Percentiles rank a stretch among this genome's conserved stretches.
phyloP scores from a whole-genome alignment of 345 rosid species.

The Salix purpurea region DNA sequence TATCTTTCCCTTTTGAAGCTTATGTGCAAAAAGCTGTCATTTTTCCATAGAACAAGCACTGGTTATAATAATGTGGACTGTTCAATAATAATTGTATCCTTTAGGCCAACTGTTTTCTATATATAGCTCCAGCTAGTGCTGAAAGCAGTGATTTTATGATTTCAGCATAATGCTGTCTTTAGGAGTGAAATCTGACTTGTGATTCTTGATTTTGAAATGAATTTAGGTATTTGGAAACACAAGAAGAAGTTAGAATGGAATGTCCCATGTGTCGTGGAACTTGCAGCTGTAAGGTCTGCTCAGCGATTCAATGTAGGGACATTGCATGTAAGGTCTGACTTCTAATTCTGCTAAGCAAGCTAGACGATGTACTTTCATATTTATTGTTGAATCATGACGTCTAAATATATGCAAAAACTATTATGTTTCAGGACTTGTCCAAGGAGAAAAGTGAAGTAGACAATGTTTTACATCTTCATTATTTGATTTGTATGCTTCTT shows the following conservation, averaged over 20 bases:
- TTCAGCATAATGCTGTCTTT: background rate
- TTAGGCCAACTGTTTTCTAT: background rate
- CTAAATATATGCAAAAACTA: conserved; percentile 9
- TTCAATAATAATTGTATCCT: background rate
- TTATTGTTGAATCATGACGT: conserved; percentile 5
- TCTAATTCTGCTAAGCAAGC: conserved; percentile 21
- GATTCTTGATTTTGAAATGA: conserved; percentile 20
- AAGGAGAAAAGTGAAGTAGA: conserved; percentile 38
- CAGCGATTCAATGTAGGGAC: conserved; percentile 47
- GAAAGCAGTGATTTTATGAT: background rate
- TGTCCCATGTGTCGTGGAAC: conserved; percentile 86
- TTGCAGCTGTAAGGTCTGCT: conserved; percentile 79
- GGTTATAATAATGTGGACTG: background rate
- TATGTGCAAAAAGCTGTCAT: background rate
- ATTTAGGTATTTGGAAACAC: conserved; percentile 54
- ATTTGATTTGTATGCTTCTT: conserved; percentile 87
- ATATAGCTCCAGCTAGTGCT: background rate
- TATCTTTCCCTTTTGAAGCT: background rate
- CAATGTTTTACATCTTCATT: conserved; percentile 69
- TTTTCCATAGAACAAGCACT: background rate
- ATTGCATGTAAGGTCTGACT: conserved; percentile 70
- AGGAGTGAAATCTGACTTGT: conserved; percentile 1
- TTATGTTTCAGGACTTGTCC: conserved; percentile 51
- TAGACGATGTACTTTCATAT: conserved; percentile 2
- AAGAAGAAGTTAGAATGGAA: conserved; percentile 67